Base-by-base conservation (phyloP, 2,329 filamentous ascomycete genomes). In the Aspergillus ochraceoroseus region DNA sequence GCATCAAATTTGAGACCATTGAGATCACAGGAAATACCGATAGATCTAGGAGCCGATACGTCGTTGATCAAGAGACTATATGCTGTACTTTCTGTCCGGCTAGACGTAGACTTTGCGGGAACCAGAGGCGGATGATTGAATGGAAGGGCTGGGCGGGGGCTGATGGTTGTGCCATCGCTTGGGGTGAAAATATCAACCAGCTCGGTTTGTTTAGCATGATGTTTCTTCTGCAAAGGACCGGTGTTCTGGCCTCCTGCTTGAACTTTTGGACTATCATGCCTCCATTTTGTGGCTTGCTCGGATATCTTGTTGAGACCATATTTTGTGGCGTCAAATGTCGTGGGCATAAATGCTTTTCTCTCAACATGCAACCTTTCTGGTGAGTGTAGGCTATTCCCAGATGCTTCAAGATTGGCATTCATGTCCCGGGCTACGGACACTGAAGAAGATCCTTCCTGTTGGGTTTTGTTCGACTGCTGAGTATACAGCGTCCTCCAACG, bases 101-200 rank as follows among this genome's bases (percentile, higher is more conserved):
- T 33, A 8, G 27, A 18, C 5, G 12, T 14, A 6, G 33, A 12
- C 2, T 15, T 43, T 13, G 41, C 7, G 2, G 56, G 54, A 23
- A 52, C 36, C 14, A 56, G 35, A 6, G 51, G 46, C 6, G 55
- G 49, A 15, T 52, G 51, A 19, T 52, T 26, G 11, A 51, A 48
- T 15, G 35, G 37, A 7, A 55, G n/a, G 3, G 15, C 12, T 4
- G 36, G 36, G 4, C 42, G 44, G 12, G 17, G 4, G n/a, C 19
- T 44, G 11, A 26, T 11, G 1, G 19, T 28, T 7, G 12, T 29
- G 18, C 22, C 28, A 23, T 27, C 28, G 4, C 18, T 39, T 11
- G 46, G 42, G 2, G 22, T 33, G 13, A 42, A 25, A 5, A 51
- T 27, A 14, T 54, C 51, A 7, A 55, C 22, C 7, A 55, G 38